phyloP scores from a whole-genome alignment of 2,329 filamentous ascomycete species.

The Trichocomaceae sp. region DNA sequence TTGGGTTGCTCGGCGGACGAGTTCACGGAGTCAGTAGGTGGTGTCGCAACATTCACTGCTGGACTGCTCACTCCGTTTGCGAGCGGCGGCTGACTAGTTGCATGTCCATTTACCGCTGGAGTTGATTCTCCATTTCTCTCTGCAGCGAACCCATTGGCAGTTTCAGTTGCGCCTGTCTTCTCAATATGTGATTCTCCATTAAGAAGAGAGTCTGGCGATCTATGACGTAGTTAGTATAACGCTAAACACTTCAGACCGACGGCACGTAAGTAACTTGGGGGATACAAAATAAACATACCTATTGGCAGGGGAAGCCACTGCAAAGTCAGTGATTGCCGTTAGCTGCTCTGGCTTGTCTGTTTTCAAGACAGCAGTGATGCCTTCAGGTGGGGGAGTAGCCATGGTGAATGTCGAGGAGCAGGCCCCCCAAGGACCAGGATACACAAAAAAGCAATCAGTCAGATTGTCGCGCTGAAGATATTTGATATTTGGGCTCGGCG shows the following conservation, averaged over 20 bases:
- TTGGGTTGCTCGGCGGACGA: constrained; percentile 10
- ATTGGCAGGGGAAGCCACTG: constrained; percentile 21
- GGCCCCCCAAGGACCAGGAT: constrained; percentile 22
- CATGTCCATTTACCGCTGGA: constrained; percentile 27
- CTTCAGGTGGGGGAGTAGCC: constrained; percentile 41
- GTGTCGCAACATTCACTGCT: constrained; percentile 18
- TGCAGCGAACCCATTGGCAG: constrained; percentile 7
- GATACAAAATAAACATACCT: constrained; percentile 24
- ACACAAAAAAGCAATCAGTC: constrained; percentile 14
- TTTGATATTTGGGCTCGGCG: background rate
- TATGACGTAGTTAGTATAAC: constrained; percentile 19
- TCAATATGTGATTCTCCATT: constrained; percentile 22
- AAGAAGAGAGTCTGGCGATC: constrained; percentile 19
- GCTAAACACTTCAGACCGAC: too few species aligned
- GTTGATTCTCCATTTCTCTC: constrained; percentile 8
- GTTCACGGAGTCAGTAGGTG: constrained; percentile 25
- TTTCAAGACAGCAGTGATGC: constrained; percentile 27
- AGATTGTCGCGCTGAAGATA: background rate
- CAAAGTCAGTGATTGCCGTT: constrained; percentile 30
- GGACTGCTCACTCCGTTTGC: constrained; percentile 25
- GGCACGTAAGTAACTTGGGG: too few species aligned
- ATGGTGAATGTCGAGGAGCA: constrained; percentile 23
- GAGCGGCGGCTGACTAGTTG: constrained; percentile 16
- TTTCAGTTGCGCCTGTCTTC: constrained; percentile 11
- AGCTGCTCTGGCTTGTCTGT: constrained; percentile 38